phyloP scores from a whole-genome alignment of 2,329 filamentous ascomycete genomes.

The Cercospora brassicicola region DNA sequence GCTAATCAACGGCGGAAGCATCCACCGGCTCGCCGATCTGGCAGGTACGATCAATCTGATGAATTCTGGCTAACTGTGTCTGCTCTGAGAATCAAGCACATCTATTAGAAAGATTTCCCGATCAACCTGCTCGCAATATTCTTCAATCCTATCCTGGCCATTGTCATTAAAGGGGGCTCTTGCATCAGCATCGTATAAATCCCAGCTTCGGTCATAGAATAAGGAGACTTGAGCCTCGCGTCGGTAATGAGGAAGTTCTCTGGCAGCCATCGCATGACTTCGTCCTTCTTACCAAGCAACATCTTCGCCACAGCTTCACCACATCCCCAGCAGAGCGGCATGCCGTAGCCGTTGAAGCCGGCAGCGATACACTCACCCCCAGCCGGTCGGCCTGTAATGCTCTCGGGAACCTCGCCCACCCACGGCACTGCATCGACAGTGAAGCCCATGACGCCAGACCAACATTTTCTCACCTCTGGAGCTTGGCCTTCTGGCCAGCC shows the following conservation, averaged over 20 bases:
- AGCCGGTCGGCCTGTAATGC: constrained; percentile 9
- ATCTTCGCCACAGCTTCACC: constrained; percentile 30
- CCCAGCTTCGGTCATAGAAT: constrained; percentile 19
- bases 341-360: constrained; percentile 29
- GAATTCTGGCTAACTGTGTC: no score
- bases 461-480: constrained; percentile 18
- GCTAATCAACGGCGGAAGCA: not conserved
- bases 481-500: constrained; percentile 18
- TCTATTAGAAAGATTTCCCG: not conserved
- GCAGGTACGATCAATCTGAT: no score
- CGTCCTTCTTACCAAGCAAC: constrained; percentile 19
- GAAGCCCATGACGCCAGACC: constrained; percentile 22
- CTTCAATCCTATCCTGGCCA: not conserved
- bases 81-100: not conserved
- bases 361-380: constrained; percentile 27
- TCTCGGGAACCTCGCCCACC: constrained; percentile 19
- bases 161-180: not conserved
- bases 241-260: constrained; percentile 20
- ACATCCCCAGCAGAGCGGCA: constrained; percentile 28
- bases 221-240: constrained; percentile 18
- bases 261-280: constrained; percentile 21
- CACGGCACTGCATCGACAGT: constrained; percentile 17
- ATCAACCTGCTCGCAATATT: not conserved
- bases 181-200: constrained; percentile 20
- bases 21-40: not conserved